Percentiles rank a stretch among this genome's conserved stretches.
These are phyloP conservation scores for Carallia brachiata DNA, from an alignment of 345 rosid genomes.

Conservation along the genomic window DNA sequence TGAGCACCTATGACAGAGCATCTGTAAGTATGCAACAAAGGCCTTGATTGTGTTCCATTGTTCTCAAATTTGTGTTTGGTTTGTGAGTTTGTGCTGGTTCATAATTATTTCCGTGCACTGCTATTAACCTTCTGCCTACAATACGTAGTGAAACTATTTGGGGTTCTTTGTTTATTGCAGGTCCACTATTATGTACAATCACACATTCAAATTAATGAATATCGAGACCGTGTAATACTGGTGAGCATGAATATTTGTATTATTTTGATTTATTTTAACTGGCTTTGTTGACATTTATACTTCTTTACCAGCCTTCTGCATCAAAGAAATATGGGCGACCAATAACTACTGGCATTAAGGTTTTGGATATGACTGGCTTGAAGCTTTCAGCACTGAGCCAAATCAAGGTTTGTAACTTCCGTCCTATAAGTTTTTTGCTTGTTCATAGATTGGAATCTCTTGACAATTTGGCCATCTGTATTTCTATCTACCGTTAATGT, in stretches of 20 bases:
- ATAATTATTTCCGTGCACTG: not conserved
- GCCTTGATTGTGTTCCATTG: not conserved
- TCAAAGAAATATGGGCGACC: conserved; percentile 74
- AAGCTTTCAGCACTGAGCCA: conserved; percentile 84
- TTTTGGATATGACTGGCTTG: conserved; percentile 92
- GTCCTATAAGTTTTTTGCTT: not conserved
- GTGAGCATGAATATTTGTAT: conserved; percentile 44
- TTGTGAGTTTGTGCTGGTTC: not conserved
- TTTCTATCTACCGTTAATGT: too few species aligned
- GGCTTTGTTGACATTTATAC: conserved; percentile 15
- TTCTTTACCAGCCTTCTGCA: conserved; percentile 64
- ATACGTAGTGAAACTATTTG: conserved; percentile 6
- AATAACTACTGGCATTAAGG: conserved; percentile 78
- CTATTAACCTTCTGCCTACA: not conserved
- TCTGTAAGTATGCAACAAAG: conserved; percentile 54
- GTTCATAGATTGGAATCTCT: not conserved
- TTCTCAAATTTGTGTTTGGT: not conserved
- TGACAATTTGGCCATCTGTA: not conserved
- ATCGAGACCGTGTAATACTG: conserved; percentile 76
- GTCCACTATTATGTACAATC: conserved; percentile 89
- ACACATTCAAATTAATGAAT: conserved; percentile 95
- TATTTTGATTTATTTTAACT: not conserved
- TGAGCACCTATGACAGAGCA: conserved; percentile 87
- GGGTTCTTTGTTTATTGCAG: conserved; percentile 36
- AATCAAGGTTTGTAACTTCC: conserved; percentile 53